These are phyloP conservation scores for Pythium biforme DNA, from an alignment of 352 stramenopile genomes.

Conservation along the genomic window DNA sequence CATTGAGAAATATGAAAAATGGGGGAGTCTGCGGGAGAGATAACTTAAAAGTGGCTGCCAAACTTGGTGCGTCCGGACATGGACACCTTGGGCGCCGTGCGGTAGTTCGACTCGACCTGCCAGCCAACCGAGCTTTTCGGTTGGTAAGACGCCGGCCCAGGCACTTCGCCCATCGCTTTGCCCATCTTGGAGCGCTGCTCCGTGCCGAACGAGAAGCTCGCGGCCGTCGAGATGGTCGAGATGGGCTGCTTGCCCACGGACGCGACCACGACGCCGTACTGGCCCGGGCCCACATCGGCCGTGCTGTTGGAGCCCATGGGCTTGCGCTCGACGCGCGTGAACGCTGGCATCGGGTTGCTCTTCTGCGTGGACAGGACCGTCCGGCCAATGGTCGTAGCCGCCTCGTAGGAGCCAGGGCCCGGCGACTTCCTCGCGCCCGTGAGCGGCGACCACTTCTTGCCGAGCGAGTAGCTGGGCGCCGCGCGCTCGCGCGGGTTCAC, in stretches of 20 bases:
- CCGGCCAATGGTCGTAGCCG: constrained; percentile 52
- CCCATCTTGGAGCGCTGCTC: constrained; percentile 45
- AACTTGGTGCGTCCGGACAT: constrained; percentile 84
- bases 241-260: constrained; percentile 64
- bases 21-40: neutral
- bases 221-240: constrained; percentile 55
- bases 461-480: constrained; percentile 69
- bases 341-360: constrained; percentile 52
- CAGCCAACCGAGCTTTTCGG: constrained; percentile 57
- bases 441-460: constrained; percentile 63
- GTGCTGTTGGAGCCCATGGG: constrained; percentile 42
- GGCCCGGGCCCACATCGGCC: constrained; percentile 61
- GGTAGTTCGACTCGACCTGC: constrained; percentile 67
- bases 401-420: constrained; percentile 61
- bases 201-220: constrained; percentile 68
- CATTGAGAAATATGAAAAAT: no score
- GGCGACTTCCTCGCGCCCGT: constrained; percentile 51
- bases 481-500: constrained; percentile 66
- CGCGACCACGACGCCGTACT: constrained; percentile 70
- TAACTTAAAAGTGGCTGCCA: constrained; percentile 59
- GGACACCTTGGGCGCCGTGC: constrained; percentile 58
- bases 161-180: constrained; percentile 32
- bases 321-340: constrained; percentile 73
- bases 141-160: constrained; percentile 53
- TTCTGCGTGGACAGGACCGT: constrained; percentile 76